These are phyloP conservation scores for Phanerochaete sordida DNA, from an alignment of 768 basidiomycete genomes.

Conservation along the genomic window DNA sequence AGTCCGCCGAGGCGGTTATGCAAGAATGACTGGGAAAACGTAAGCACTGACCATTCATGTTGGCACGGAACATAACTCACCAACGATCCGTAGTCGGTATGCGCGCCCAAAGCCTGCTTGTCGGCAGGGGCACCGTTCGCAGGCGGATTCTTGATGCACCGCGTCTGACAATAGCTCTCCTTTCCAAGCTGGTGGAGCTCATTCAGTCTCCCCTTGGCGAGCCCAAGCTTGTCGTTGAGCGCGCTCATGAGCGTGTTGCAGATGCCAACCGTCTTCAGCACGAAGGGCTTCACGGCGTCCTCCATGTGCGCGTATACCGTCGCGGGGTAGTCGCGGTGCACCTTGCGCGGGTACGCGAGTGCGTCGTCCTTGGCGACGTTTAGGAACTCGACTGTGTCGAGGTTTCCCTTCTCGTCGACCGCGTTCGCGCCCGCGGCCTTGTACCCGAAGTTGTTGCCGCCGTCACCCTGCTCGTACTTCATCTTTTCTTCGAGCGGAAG, in stretches of 20 bases:
- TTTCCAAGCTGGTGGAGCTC: conserved; percentile 24
- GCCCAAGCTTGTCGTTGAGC: conserved; percentile 26
- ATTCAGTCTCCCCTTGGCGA: conserved; percentile 25
- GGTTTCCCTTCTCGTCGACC: conserved; percentile 27
- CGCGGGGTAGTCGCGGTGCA: conserved; percentile 29
- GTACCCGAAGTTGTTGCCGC: conserved; percentile 32
- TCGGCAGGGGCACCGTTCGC: conserved; percentile 17
- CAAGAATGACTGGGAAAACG: conserved; percentile 52
- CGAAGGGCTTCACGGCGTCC: conserved; percentile 21
- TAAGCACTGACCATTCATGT: not conserved
- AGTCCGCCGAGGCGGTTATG: conserved; percentile 68
- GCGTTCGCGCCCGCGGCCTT: conserved; percentile 28
- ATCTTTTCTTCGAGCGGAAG: conserved; percentile 38
- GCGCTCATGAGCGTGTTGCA: conserved; percentile 24
- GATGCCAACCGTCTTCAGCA: conserved; percentile 23
- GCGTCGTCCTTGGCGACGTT: conserved; percentile 33
- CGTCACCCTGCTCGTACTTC: conserved; percentile 39
- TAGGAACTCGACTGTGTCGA: conserved; percentile 30
- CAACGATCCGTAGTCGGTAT: conserved; percentile 35
- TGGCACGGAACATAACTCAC: conserved; percentile 11
- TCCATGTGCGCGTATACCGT: conserved; percentile 27
- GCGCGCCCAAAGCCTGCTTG: conserved; percentile 30
- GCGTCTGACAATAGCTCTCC: conserved; percentile 29
- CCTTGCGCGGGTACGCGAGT: conserved; percentile 24
- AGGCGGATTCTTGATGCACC: conserved; percentile 32